These are phyloP conservation scores for Backusella morwellensis DNA, from an alignment of 192 early-diverging fungal genomes.

Conservation along the genomic window DNA sequence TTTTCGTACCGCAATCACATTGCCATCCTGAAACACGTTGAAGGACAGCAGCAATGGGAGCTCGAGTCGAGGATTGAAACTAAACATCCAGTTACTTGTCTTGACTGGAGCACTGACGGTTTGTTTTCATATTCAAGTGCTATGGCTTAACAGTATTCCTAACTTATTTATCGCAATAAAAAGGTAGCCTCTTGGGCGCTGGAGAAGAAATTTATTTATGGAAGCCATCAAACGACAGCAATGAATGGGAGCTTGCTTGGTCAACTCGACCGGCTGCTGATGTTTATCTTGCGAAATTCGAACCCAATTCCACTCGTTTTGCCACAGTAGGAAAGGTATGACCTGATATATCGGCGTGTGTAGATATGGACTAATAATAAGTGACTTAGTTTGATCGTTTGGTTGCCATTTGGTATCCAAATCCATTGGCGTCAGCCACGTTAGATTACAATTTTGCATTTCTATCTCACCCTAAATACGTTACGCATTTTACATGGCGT, in stretches of 20 bases:
- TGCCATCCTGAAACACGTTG: background rate
- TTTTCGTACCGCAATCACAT: conserved; percentile 11
- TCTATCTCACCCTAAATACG: conserved; percentile 61
- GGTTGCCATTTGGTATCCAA: conserved; percentile 63
- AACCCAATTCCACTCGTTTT: conserved; percentile 58
- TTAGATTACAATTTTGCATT: conserved; percentile 53
- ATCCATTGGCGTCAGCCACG: background rate
- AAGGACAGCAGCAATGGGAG: conserved; percentile 15
- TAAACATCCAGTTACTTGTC: background rate
- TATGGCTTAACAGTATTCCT: background rate
- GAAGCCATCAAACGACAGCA: background rate
- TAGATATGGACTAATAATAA: background rate
- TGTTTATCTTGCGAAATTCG: conserved; percentile 52
- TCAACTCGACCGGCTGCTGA: conserved; percentile 29
- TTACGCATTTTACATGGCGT: conserved; percentile 67
- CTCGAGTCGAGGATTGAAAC: background rate
- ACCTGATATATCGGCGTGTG: background rate
- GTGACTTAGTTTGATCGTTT: conserved; percentile 54
- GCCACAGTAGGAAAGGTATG: conserved; percentile 61
- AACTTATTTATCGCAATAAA: background rate
- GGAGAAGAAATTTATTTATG: conserved; percentile 22
- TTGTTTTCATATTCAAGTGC: background rate
- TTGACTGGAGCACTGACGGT: conserved; percentile 26
- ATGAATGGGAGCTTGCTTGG: conserved; percentile 7
- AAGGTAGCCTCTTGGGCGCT: conserved; percentile 18